A percentile compares a stretch with the other conserved stretches of the same genome.
These are phyloP conservation scores for Nicotiana otophora DNA, from an alignment of 257 asterid species.

Conservation along the genomic window DNA sequence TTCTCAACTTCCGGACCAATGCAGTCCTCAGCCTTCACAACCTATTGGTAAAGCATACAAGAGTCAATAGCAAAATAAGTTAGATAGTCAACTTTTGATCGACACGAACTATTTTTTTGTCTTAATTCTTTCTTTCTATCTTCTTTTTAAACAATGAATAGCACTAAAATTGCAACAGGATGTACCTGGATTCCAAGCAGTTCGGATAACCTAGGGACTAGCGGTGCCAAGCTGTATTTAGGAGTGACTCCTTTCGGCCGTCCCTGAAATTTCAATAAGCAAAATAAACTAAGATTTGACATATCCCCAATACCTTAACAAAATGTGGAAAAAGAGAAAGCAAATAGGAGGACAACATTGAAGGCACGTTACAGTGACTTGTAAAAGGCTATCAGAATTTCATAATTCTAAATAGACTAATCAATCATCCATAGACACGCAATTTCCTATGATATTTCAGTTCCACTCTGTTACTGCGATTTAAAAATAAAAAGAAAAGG, in stretches of 20 bases:
- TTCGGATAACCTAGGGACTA: conserved; percentile 65
- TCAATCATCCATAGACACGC: not conserved
- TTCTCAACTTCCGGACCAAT: conserved; percentile 82
- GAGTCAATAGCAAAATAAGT: not conserved
- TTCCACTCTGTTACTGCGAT: not conserved
- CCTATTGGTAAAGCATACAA: conserved; percentile 31
- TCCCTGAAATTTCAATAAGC: conserved; percentile 25
- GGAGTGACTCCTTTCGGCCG: conserved; percentile 42
- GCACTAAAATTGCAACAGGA: not conserved
- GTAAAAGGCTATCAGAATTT: not conserved
- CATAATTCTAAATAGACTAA: not conserved
- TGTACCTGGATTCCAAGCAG: conserved; percentile 66
- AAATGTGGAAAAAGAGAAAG: not conserved
- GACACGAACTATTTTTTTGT: not conserved
- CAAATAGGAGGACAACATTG: not conserved
- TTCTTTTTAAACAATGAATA: not conserved
- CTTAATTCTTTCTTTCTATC: not conserved
- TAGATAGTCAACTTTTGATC: not conserved
- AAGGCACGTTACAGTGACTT: not conserved
- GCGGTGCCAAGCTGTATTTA: conserved; percentile 32
- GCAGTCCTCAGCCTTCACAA: conserved; percentile 80
- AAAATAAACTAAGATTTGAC: not conserved
- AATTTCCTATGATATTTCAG: not conserved
- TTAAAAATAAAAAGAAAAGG: not conserved
- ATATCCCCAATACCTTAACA: not conserved